Evolutionary conservation across 148 eudicot species (phyloP).

Genomic region (Suaeda aralocaspica): DNA sequence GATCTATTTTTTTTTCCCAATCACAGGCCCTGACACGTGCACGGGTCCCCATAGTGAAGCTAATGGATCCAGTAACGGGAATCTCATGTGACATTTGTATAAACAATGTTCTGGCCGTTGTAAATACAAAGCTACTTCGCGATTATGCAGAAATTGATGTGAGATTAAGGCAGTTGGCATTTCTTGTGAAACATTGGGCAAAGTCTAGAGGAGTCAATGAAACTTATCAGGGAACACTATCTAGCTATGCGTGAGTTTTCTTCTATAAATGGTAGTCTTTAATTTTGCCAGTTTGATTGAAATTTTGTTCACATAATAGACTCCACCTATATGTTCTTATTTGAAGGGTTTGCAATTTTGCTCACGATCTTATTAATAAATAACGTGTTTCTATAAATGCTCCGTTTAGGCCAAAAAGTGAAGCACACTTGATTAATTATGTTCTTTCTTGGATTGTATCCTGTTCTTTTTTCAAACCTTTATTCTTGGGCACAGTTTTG

Average conservation of each 20-base stretch:
- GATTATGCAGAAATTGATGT: conserved; percentile 83
- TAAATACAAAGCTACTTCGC: conserved; percentile 79
- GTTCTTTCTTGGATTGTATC: too few species aligned
- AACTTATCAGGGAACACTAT: conserved; percentile 91
- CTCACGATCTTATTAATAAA: too few species aligned
- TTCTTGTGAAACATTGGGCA: conserved; percentile 98
- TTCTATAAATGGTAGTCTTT: too few species aligned
- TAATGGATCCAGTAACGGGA: conserved; percentile 85
- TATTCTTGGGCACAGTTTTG: background rate
- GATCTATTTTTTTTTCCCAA: background rate
- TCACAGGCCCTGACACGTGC: conserved; percentile 84
- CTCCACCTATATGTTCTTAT: too few species aligned
- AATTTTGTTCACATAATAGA: too few species aligned
- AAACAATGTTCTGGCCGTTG: conserved; percentile 88
- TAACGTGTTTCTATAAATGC: too few species aligned
- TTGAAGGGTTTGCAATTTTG: too few species aligned
- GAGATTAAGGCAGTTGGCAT: conserved; percentile 83
- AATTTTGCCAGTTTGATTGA: too few species aligned
- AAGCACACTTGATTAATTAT: too few species aligned
- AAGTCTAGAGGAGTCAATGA: conserved; percentile 88
- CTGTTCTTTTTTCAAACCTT: too few species aligned
- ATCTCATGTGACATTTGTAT: conserved; percentile 91
- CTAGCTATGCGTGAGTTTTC: conserved; percentile 93
- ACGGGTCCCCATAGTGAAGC: conserved; percentile 95
- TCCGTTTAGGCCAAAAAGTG: too few species aligned